These are phyloP conservation scores for Tulasnella sp. DNA, from an alignment of 768 basidiomycete genomes.

Conservation along the genomic window DNA sequence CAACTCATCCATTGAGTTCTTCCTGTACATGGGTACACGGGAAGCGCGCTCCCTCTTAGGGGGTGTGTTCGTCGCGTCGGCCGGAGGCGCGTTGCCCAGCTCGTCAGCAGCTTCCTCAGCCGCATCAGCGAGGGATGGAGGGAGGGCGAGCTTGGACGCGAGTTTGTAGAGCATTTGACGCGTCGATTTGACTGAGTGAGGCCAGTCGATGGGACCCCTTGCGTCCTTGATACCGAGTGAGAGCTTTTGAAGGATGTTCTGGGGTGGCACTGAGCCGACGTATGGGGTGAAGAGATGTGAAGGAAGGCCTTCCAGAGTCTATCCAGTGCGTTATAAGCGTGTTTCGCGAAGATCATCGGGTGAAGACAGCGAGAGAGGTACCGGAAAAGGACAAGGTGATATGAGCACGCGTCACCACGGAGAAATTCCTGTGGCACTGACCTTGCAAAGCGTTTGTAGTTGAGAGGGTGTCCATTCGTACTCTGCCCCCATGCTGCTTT, in stretches of 20 bases:
- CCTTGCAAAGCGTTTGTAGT: constrained; percentile 18
- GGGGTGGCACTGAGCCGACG: constrained; percentile 76
- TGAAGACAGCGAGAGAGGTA: constrained; percentile 13
- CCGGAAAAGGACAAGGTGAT: background rate
- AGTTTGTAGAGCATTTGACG: constrained; percentile 79
- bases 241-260: constrained; percentile 82
- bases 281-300: constrained; percentile 83
- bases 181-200: constrained; percentile 75
- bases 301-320: constrained; percentile 82
- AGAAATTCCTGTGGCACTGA: constrained; percentile 1
- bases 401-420: constrained; percentile 12
- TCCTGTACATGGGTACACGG: constrained; percentile 58
- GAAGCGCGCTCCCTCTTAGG: constrained; percentile 48
- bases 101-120: constrained; percentile 40
- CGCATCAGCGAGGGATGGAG: constrained; percentile 38
- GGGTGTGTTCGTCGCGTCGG: constrained; percentile 32
- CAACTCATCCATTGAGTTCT: constrained; percentile 87
- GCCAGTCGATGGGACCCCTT: constrained; percentile 76
- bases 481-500: constrained; percentile 23
- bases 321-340: constrained; percentile 7
- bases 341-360: constrained; percentile 5
- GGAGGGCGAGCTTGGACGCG: constrained; percentile 61
- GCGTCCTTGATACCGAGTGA: constrained; percentile 71
- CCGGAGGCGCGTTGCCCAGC: constrained; percentile 36
- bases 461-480: constrained; percentile 19